A percentile compares a stretch with the other conserved stretches of the same genome.
These are phyloP conservation scores for Friedmanniomyces endolithicus DNA, from an alignment of 495 filamentous ascomycete genomes.

Conservation along the genomic window DNA sequence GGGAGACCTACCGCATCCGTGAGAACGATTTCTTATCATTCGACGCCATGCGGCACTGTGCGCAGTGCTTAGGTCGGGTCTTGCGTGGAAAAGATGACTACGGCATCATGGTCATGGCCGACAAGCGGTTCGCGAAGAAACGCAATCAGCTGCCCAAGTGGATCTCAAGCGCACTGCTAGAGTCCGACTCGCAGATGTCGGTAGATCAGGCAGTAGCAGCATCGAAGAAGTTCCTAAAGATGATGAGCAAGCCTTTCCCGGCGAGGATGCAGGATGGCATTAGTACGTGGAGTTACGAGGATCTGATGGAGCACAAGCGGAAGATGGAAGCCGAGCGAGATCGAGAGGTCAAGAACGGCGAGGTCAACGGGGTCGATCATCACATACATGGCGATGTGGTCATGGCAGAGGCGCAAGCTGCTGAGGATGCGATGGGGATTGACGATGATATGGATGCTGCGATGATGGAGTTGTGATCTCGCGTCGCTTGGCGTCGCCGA, in stretches of 20 bases:
- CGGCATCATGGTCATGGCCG: slow-evolving; percentile 95
- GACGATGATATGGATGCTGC: slow-evolving; percentile 21
- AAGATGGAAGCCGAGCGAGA: slow-evolving; percentile 56
- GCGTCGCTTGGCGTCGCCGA: neutral
- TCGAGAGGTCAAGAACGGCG: slow-evolving; percentile 24
- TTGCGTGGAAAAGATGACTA: slow-evolving; percentile 97
- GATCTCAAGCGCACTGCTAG: slow-evolving; percentile 81
- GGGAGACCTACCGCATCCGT: slow-evolving; percentile 91
- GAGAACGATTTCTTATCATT: slow-evolving; percentile 98
- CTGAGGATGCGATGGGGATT: slow-evolving; percentile 14
- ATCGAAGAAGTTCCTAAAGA: slow-evolving; percentile 77
- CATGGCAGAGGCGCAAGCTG: slow-evolving; percentile 13
- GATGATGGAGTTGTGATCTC: slow-evolving; percentile 21
- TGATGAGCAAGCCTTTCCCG: slow-evolving; percentile 83
- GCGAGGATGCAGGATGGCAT: slow-evolving; percentile 76
- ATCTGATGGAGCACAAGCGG: slow-evolving; percentile 65
- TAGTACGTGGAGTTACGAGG: slow-evolving; percentile 73
- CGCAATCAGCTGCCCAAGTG: slow-evolving; percentile 85
- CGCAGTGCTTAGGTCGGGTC: slow-evolving; percentile 92
- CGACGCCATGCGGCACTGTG: slow-evolving; percentile 96
- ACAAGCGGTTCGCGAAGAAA: slow-evolving; percentile 83
- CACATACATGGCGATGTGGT: slow-evolving; percentile 13
- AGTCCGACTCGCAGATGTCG: slow-evolving; percentile 73
- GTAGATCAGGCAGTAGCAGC: slow-evolving; percentile 89
- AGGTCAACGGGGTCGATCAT: slow-evolving; percentile 6